These are phyloP conservation scores for Venturia oleaginea DNA, from an alignment of 2,329 filamentous ascomycete species.

Conservation along the genomic window DNA sequence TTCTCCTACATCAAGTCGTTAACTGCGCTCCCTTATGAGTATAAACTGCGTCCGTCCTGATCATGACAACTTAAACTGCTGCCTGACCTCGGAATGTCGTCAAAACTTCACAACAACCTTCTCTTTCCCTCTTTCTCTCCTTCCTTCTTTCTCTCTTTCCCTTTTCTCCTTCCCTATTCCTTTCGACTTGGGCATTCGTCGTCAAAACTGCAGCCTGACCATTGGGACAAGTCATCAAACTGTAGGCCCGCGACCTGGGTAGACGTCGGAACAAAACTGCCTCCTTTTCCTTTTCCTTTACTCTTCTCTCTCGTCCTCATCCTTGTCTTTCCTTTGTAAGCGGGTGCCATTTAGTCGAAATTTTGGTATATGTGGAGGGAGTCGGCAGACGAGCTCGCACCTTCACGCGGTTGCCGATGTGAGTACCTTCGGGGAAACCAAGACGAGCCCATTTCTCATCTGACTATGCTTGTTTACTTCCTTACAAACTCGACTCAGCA, in stretches of 20 bases:
- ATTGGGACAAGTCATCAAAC: background rate
- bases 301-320: background rate
- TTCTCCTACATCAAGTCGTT: background rate
- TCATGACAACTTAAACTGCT: slow-evolving; percentile 4
- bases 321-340: background rate
- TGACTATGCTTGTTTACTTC: background rate
- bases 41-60: background rate
- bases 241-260: background rate
- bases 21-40: background rate
- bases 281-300: background rate
- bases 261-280: background rate
- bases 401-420: background rate
- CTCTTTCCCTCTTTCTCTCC: no score
- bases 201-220: background rate
- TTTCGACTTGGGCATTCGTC: background rate
- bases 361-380: background rate
- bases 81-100: background rate
- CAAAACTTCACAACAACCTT: background rate
- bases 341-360: background rate
- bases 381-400: background rate
- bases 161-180: no score
- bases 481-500: background rate
- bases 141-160: no score
- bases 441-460: background rate
- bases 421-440: background rate